Base-by-base conservation (phyloP, 768 basidiomycete species). In the Mycena polygramma region DNA sequence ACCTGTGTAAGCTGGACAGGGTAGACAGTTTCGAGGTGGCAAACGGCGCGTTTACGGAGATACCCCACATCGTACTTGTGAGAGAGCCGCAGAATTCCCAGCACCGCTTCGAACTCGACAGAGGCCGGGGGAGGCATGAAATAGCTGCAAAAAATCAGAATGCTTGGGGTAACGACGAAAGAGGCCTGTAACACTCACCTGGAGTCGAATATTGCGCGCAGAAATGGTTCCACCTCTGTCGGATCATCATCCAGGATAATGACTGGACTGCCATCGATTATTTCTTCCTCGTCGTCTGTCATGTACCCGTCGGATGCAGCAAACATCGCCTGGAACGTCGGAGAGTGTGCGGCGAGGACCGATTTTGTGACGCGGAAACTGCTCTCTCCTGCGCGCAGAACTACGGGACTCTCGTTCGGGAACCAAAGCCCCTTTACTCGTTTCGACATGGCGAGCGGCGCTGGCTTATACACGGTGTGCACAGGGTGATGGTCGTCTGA, bases 61-160 rank as follows among this genome's bases (percentile, higher is more conserved):
- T 65, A 65, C 11, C 6, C 20, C 39, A 65, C 51, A 19, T 55
- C 63, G 15, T 65, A 65, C 26, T 57, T 65, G 45, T 65, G 63
- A 37, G 62, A 17, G 14, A 57, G 54, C 17, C 54, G 54, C n/a
- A 57, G 11, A 4, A 57, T 57, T 7, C 54, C 37, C 5, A 39
- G 20, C 20, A 63, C 7, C 1, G 13, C 62, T 10, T 20, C 9
- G 41, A 63, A 43, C 35, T 36, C 24, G 24, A 45, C 7, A 17
- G 20, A 5, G 4, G 51, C 24, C 15, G 39, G 52, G 8, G 61
- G 49, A 4, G 62, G 62, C 51, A 63, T 63, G 17, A 63, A 63
- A 26, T 63, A 63, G 30, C 52, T 63, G 41, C 36, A 26, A 52
- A 59, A 7, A 5, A 26, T 45, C 4, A 45, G 37, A 10, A 35